Conservation (phyloP, 2,329 filamentous ascomycete genomes). For the Lasiodiplodia citricola region DNA sequence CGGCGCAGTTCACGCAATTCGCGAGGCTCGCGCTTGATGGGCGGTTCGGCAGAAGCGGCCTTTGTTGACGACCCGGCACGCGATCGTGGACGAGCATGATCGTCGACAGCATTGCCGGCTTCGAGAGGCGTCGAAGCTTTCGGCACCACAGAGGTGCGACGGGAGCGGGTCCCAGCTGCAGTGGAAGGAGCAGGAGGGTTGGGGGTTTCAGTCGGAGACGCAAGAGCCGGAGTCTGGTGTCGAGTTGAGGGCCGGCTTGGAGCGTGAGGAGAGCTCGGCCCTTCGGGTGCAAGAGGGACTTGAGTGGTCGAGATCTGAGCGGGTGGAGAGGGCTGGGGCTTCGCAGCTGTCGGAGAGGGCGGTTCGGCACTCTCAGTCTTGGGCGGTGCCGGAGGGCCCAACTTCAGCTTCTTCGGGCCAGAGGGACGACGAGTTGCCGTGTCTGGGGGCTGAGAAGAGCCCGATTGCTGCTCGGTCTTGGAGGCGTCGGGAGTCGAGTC, state of each 20-base stretch:
- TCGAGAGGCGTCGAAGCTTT: slow-evolving; percentile 27
- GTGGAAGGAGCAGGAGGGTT: slow-evolving; percentile 12
- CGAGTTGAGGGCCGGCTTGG: slow-evolving; percentile 22
- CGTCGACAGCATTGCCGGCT: slow-evolving; percentile 30
- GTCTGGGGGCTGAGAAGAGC: slow-evolving; percentile 29
- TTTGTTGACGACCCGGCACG: slow-evolving; percentile 40
- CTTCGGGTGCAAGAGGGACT: slow-evolving; percentile 53
- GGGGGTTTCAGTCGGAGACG: slow-evolving; percentile 9
- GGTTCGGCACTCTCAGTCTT: slow-evolving; percentile 23
- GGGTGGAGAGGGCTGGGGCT: slow-evolving; percentile 25
- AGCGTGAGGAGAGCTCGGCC: slow-evolving; percentile 34
- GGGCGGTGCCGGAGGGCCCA: slow-evolving; percentile 31
- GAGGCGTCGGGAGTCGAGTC: slow-evolving; percentile 51
- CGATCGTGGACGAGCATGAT: slow-evolving; percentile 41
- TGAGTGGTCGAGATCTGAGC: slow-evolving; percentile 38
- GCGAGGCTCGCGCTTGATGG: slow-evolving; percentile 44
- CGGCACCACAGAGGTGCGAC: slow-evolving; percentile 25
- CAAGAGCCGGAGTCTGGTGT: slow-evolving; percentile 4
- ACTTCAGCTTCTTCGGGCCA: slow-evolving; percentile 37
- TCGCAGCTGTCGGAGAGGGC: slow-evolving; percentile 27
- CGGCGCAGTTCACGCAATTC: slow-evolving; percentile 48
- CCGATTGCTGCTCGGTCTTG: slow-evolving; percentile 27
- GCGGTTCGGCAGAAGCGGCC: slow-evolving; percentile 56
- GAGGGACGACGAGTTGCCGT: slow-evolving; percentile 35
- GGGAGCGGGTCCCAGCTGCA: slow-evolving; percentile 18